Evolutionary conservation across 2,329 filamentous ascomycete species (phyloP).

Genomic region (Purpureocillium lavendulum): DNA sequence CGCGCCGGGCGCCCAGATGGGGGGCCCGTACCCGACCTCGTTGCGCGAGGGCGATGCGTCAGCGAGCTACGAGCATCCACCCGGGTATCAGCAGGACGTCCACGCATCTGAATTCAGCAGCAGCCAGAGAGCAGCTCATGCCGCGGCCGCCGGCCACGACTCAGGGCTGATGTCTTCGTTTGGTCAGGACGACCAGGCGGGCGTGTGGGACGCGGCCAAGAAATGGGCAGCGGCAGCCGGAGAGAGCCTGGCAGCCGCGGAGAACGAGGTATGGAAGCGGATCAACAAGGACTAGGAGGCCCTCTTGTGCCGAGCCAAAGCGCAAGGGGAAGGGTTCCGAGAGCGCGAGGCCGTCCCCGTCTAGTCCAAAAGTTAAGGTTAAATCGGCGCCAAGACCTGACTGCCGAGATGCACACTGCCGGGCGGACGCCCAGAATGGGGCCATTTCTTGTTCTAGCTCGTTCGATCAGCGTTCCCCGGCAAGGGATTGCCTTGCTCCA

Average conservation of each 20-base stretch:
- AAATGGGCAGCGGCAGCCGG: constrained; percentile 50
- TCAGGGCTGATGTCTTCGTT: constrained; percentile 7
- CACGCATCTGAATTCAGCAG: constrained; percentile 43
- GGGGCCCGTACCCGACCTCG: constrained; percentile 15
- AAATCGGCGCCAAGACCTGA: neutral
- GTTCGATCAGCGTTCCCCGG: neutral
- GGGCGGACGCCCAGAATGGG: neutral
- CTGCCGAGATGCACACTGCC: neutral
- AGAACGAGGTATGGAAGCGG: constrained; percentile 54
- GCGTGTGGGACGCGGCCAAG: constrained; percentile 49
- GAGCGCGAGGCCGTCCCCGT: too few relatives aligned
- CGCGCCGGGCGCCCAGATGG: constrained; percentile 16
- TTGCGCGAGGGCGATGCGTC: constrained; percentile 16
- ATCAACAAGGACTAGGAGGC: constrained; percentile 46
- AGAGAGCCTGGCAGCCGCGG: constrained; percentile 47
- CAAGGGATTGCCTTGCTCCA: neutral
- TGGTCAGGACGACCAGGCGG: constrained; percentile 27
- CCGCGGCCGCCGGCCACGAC: constrained; percentile 20
- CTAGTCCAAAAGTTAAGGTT: too few relatives aligned
- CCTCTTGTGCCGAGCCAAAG: neutral
- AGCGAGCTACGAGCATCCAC: constrained; percentile 33
- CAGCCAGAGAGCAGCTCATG: constrained; percentile 34
- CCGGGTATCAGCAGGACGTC: constrained; percentile 49
- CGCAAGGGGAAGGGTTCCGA: neutral
- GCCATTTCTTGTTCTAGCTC: neutral